phyloP scores from a whole-genome alignment of 768 basidiomycete species.

The Tricholoma furcatifolium region DNA sequence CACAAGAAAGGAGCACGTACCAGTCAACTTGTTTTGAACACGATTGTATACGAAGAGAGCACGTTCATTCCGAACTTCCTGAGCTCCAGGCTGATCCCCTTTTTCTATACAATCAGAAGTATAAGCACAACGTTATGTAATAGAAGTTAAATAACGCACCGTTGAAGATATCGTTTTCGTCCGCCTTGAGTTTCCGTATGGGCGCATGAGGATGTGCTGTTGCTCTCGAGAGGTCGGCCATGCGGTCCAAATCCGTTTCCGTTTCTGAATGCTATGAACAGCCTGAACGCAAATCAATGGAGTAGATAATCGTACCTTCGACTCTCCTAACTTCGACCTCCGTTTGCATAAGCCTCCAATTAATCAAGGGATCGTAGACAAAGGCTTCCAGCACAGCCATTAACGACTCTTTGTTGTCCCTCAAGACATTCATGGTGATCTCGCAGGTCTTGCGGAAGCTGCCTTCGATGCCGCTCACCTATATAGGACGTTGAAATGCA shows the following conservation, averaged over 20 bases:
- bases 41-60: conserved; percentile 92
- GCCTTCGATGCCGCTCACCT: conserved; percentile 98
- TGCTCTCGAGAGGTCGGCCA: conserved; percentile 63
- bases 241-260: conserved; percentile 51
- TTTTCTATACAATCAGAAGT: conserved; percentile 30
- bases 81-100: conserved; percentile 57
- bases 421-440: conserved; percentile 95
- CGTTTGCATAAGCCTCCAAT: conserved; percentile 90
- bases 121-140: not conserved
- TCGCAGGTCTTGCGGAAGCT: conserved; percentile 96
- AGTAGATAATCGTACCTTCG: conserved; percentile 47
- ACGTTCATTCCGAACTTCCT: conserved; percentile 88
- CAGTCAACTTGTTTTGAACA: conserved; percentile 93
- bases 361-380: conserved; percentile 97
- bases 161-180: conserved; percentile 93
- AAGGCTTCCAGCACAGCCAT: conserved; percentile 99
- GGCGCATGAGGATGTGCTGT: conserved; percentile 79
- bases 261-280: conserved; percentile 27
- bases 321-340: conserved; percentile 71
- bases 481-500: conserved; percentile 8
- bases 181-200: conserved; percentile 78
- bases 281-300: not conserved
- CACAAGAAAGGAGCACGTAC: conserved; percentile 34
- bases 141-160: conserved; percentile 43
- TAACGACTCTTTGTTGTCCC: conserved; percentile 97